Base-by-base conservation (phyloP, 805 yeast species). In the Suhomyces canberraensis region DNA sequence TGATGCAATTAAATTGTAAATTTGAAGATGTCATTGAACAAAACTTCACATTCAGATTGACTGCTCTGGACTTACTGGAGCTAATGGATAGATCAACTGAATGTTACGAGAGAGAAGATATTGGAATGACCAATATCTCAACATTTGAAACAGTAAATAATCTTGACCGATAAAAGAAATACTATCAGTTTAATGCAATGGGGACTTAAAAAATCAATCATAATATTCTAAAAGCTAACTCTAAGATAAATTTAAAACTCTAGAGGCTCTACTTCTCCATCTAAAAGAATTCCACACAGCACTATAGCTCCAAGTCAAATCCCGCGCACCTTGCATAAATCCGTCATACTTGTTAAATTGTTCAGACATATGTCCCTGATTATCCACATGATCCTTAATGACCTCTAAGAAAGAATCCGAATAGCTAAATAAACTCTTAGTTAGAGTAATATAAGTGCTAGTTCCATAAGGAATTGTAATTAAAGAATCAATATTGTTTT, bases 221-320 rank as follows among this genome's bases (percentile, higher is more conserved):
- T 6, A 25, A 5, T 6, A 8, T 25, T 25, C n/a, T 25, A 13
- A 8, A 8, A 13, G n/a, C n/a, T 25, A 11, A n/a, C 6, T 27
- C 29, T 27, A 27, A 27, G 5, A 14, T 16, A 18, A 17, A 3
- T 33, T 30, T 29, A 39, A 19, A 6, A 11, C 11, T 11, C 16
- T 18, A 14, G 61, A 34, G 1, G 71, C 72, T 46, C 59, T 73
- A 20, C 51, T 45, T 58, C 93, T 78, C 80, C 85, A 76, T 56
- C 81, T 70, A 39, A 75, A 64, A 8, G 91, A 78, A 47, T 78
- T 74, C 78, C 83, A 80, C 31, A 84, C 76, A 4, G 95, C 73
- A 21, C 88, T 78, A 56, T 87, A 87, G 42, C 95, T 83, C 98
- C 98, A 91, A 4, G 97, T 90, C 48, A 91, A 74, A 49, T 85